Percentiles rank a stretch among this genome's conserved stretches.
These are phyloP conservation scores for Trametes maxima DNA, from an alignment of 768 basidiomycete genomes.

Conservation along the genomic window DNA sequence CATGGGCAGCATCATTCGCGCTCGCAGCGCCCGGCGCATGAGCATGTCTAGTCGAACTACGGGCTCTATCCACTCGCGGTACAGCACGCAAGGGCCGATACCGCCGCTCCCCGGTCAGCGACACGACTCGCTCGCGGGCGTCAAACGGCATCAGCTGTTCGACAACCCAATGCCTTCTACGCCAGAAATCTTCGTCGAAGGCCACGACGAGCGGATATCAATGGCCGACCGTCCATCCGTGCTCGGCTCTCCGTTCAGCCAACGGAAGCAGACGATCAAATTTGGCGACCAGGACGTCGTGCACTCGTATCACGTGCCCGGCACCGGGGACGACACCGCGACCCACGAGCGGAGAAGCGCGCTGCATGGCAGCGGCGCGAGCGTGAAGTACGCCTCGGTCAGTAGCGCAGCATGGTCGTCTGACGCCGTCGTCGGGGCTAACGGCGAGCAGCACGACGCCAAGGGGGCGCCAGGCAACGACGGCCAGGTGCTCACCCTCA, in stretches of 20 bases:
- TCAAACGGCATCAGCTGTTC: constrained; percentile 84
- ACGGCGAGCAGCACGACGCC: constrained; percentile 20
- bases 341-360: constrained; percentile 32
- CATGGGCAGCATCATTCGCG: constrained; percentile 87
- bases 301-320: constrained; percentile 62
- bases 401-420: constrained; percentile 20
- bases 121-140: constrained; percentile 45
- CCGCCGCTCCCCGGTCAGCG: constrained; percentile 23
- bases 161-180: constrained; percentile 77
- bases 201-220: constrained; percentile 45
- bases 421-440: constrained; percentile 24
- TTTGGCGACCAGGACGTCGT: constrained; percentile 75
- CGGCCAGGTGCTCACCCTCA: constrained; percentile 16
- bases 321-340: constrained; percentile 30
- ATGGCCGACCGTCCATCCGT: constrained; percentile 36
- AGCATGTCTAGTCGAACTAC: constrained; percentile 31
- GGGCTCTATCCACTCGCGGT: constrained; percentile 28
- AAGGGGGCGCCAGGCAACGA: constrained; percentile 6
- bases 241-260: constrained; percentile 27
- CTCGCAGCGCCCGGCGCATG: constrained; percentile 47
- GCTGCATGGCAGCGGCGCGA: constrained; percentile 19
- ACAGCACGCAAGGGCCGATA: constrained; percentile 29
- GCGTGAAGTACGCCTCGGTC: constrained; percentile 22
- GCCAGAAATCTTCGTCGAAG: constrained; percentile 5
- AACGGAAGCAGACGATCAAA: constrained; percentile 62